Evolutionary conservation across 179 eudicot genomes (phyloP).

Genomic region (Monotropa hypopitys): DNA sequence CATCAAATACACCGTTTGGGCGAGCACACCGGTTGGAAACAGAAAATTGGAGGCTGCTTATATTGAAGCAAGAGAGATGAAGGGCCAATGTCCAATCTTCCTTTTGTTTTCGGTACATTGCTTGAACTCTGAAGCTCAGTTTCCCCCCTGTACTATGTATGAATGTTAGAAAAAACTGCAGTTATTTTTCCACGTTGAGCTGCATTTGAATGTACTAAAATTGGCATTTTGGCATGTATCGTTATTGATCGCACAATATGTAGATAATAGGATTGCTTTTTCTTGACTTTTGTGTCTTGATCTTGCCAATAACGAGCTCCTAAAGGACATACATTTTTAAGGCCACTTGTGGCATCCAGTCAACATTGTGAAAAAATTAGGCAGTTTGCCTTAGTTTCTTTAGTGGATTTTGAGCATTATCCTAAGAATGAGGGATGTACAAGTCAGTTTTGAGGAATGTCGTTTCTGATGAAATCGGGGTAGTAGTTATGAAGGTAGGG

Average conservation of each 20-base stretch:
- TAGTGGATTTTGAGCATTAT: neutral
- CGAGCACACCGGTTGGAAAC: slow-evolving; percentile 93
- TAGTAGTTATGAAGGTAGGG: neutral
- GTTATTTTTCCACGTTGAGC: neutral
- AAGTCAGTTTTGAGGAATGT: neutral
- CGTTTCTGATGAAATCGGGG: neutral
- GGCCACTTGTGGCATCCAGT: neutral
- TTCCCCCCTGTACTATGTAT: neutral
- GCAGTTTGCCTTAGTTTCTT: neutral
- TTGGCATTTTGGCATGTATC: neutral
- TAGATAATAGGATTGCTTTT: neutral
- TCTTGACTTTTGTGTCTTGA: neutral
- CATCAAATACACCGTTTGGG: slow-evolving; percentile 80
- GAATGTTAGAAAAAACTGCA: neutral
- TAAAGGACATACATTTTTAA: neutral
- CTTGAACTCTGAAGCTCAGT: slow-evolving; percentile 8
- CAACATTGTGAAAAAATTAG: neutral
- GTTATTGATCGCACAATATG: neutral
- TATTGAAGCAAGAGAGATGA: slow-evolving; percentile 57
- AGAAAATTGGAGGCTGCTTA: slow-evolving; percentile 84
- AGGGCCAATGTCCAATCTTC: slow-evolving; percentile 60
- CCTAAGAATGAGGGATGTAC: neutral
- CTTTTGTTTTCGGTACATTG: slow-evolving; percentile 81
- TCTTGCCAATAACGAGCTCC: neutral
- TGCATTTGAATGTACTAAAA: neutral